Percentiles rank a stretch among this genome's conserved stretches.
Conservation (phyloP, 1,284 basidiomycete species). For the Amylostereum areolatum region DNA sequence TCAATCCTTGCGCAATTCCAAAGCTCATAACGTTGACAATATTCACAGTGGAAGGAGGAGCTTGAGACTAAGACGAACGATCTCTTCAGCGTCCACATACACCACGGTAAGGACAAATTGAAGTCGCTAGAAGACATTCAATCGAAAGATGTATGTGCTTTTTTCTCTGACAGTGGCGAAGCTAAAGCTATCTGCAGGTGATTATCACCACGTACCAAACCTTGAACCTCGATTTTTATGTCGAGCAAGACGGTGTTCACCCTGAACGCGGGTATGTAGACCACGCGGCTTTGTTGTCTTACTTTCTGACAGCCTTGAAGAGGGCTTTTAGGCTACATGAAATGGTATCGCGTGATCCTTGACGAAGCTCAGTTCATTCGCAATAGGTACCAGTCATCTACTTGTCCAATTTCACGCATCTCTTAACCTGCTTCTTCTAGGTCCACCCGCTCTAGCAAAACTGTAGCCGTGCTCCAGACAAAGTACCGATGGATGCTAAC, state of each 20-base stretch:
- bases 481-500: conserved; percentile 69
- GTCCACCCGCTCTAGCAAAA: conserved; percentile 49
- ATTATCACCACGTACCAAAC: conserved; percentile 69
- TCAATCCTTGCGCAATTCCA: conserved; percentile 13
- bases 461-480: conserved; percentile 49
- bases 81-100: conserved; percentile 58
- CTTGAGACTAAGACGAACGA: conserved; percentile 57
- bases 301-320: conserved; percentile 20
- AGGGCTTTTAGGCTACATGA: conserved; percentile 47
- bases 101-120: conserved; percentile 63
- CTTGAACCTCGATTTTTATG: conserved; percentile 46
- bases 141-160: conserved; percentile 45
- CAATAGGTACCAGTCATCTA: conserved; percentile 37
- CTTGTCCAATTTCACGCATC: background rate
- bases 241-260: conserved; percentile 14
- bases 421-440: conserved; percentile 20
- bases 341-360: conserved; percentile 57
- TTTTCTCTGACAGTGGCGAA: conserved; percentile 1
- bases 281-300: too few relatives aligned
- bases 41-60: conserved; percentile 61
- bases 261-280: too few relatives aligned
- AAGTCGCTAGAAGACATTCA: conserved; percentile 38
- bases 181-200: conserved; percentile 29
- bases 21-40: background rate
- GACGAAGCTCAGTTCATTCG: conserved; percentile 71